Conservation (phyloP, 345 rosid species). For the Garcia nutans region DNA sequence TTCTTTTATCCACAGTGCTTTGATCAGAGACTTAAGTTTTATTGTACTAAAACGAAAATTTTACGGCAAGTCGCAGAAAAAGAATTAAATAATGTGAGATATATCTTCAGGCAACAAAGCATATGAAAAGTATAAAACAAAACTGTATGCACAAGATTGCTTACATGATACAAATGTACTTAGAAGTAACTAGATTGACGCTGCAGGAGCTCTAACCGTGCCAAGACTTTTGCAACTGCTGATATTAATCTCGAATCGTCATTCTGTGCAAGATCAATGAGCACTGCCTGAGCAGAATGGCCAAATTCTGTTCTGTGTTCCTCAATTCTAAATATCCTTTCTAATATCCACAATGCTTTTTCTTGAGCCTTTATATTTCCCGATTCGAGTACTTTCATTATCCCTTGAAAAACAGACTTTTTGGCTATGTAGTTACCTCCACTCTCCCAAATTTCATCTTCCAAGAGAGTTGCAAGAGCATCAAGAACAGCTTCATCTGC, state of each 20-base stretch:
- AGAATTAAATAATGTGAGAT: background rate
- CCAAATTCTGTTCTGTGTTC: conserved; percentile 43
- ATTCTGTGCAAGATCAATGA: conserved; percentile 57
- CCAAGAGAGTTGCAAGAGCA: conserved; percentile 55
- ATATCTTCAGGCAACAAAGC: background rate
- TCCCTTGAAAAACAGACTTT: conserved; percentile 37
- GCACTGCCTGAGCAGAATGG: conserved; percentile 51
- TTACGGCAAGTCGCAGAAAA: background rate
- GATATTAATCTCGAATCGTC: conserved; percentile 49
- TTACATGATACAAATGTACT: conserved; percentile 7
- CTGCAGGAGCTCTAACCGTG: conserved; percentile 56
- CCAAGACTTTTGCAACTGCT: conserved; percentile 45
- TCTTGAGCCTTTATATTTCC: conserved; percentile 49
- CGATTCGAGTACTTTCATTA: conserved; percentile 42
- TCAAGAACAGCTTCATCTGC: conserved; percentile 54
- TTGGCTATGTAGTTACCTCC: conserved; percentile 53
- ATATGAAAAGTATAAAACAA: background rate
- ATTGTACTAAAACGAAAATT: background rate
- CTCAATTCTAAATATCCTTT: conserved; percentile 46
- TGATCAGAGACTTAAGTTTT: background rate
- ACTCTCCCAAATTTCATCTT: conserved; percentile 55
- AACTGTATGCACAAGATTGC: background rate
- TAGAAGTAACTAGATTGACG: conserved; percentile 61
- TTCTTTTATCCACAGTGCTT: no score
- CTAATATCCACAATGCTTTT: conserved; percentile 57